Conservation (phyloP, 73 alveolate genomes). For the Symbiodinium natans region DNA sequence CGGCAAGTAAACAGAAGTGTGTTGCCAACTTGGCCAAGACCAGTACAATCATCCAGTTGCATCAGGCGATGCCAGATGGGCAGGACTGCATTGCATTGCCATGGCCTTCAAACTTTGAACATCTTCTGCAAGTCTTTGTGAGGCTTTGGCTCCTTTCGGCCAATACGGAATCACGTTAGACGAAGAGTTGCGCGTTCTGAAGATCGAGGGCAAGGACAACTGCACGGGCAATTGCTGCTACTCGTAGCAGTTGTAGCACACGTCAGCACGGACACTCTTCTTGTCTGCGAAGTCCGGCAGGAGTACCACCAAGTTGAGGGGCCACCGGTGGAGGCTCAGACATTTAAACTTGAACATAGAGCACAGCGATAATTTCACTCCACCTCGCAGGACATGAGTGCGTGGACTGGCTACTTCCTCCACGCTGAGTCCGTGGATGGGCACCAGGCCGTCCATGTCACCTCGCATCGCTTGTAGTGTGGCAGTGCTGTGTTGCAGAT, state of each 20-base stretch:
- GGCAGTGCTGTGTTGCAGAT: neutral
- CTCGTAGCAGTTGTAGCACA: too few species aligned
- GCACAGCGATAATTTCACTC: too few species aligned
- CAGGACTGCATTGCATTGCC: neutral
- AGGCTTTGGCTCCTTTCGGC: constrained; percentile 79
- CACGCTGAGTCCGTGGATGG: constrained; percentile 56
- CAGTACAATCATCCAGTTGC: neutral
- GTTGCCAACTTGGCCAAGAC: neutral
- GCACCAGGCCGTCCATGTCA: neutral
- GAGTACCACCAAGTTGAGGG: constrained; percentile 67
- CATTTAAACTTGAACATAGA: too few species aligned
- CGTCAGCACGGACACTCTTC: neutral
- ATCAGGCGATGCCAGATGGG: neutral
- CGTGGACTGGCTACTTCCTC: constrained; percentile 78
- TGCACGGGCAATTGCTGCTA: neutral
- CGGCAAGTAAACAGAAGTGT: neutral
- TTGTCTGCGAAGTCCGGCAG: neutral
- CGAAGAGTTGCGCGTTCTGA: constrained; percentile 75
- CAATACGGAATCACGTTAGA: constrained; percentile 57
- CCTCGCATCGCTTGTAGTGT: neutral
- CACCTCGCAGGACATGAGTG: constrained; percentile 39
- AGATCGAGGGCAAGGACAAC: constrained; percentile 24
- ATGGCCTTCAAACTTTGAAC: neutral
- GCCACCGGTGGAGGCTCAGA: constrained; percentile 25
- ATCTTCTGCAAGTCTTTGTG: neutral